Conservation (phyloP, 164 flowering plant species). For the Dillenia turbinata region DNA sequence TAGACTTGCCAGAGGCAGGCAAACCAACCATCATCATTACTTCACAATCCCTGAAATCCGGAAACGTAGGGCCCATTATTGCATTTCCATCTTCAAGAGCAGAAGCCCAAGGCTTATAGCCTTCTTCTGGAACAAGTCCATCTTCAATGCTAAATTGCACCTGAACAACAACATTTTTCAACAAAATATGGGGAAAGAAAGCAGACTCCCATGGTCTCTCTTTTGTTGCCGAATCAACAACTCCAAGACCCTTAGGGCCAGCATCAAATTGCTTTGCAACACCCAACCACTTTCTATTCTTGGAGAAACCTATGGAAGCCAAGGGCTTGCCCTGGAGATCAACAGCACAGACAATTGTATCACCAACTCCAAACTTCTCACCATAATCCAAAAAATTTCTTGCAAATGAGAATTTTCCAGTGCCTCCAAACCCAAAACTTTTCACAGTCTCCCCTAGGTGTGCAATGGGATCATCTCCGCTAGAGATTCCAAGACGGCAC, state of each 20-base stretch:
- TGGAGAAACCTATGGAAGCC: constrained; percentile 47
- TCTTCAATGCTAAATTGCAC: constrained; percentile 57
- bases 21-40: constrained; percentile 70
- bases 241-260: constrained; percentile 36
- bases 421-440: constrained; percentile 61
- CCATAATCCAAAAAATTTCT: constrained; percentile 49
- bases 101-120: constrained; percentile 55
- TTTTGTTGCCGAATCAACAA: constrained; percentile 25
- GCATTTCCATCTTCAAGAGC: constrained; percentile 50
- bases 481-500: constrained; percentile 58
- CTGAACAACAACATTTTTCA: constrained; percentile 60
- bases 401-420: constrained; percentile 49
- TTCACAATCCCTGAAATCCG: constrained; percentile 37
- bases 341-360: constrained; percentile 53
- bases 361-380: constrained; percentile 50
- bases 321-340: constrained; percentile 45
- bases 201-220: constrained; percentile 40
- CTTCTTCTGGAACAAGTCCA: constrained; percentile 54
- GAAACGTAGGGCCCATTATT: constrained; percentile 35
- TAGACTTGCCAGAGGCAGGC: constrained; percentile 65
- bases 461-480: constrained; percentile 48
- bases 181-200: constrained; percentile 52
- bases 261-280: constrained; percentile 44
- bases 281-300: constrained; percentile 65
- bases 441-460: constrained; percentile 48